Evolutionary conservation across 352 stramenopile species (phyloP), one percentile per base, ranked within the genome.

Genomic region (Phytophthora podocarpi): DNA sequence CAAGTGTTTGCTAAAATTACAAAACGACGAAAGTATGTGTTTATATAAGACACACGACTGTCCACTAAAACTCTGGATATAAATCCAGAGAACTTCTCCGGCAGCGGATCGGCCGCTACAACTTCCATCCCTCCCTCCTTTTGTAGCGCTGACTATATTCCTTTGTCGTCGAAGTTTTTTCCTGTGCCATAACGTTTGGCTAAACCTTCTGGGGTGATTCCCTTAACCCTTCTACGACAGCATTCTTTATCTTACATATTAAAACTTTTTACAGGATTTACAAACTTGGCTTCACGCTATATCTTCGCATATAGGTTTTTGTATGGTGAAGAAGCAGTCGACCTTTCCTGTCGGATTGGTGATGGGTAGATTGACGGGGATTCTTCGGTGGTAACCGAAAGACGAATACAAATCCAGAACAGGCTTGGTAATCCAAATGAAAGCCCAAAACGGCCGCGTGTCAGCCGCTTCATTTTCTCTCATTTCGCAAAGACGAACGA

Each of bases 181-280:
- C n/a, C n/a, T n/a, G n/a, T n/a, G n/a, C n/a, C n/a, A n/a, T n/a
- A n/a, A n/a, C n/a, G n/a, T n/a, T n/a, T n/a, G n/a, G n/a, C n/a
- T n/a, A n/a, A n/a, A n/a, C n/a, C n/a, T n/a, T n/a, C n/a, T n/a
- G n/a, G n/a, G n/a, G n/a, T n/a, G n/a, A n/a, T n/a, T n/a, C n/a
- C n/a, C 23, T 58, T 57, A 58, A 52, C 55, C 56, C 56, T 31
- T 64, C 26, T 64, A 64, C 20, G 30, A 35, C 56, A 20, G 35
- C 41, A 64, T 49, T 64, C 37, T 57, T 45, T 64, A 64, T 64
- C 28, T 37, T 64, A 64, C 56, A 57, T 45, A 64, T 46, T 64
- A 64, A 49, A 36, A 8, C 2, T n/a, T 57, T 15, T 31, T 3
- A 46, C 45, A 64, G 56, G 36, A 47, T 56, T 31, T 40, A 64